A percentile compares a stretch with the other conserved stretches of the same genome.
phyloP scores from a whole-genome alignment of 2,329 filamentous ascomycete species.

The Leptoxyphium fumago region DNA sequence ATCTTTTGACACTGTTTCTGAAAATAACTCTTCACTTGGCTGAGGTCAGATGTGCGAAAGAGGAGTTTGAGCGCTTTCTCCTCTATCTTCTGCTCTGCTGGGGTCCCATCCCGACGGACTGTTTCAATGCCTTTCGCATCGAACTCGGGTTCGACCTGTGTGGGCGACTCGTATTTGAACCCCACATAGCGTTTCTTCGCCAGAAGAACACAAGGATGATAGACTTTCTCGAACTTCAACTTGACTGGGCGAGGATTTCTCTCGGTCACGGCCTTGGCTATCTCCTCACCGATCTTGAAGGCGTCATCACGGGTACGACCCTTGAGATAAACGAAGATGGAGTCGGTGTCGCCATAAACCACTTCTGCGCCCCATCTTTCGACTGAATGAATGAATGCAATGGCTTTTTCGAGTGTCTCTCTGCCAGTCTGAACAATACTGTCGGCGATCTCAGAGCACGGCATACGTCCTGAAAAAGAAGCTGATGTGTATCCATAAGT shows the following conservation, averaged over 20 bases:
- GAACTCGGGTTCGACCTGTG: conserved; percentile 70
- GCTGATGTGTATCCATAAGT: conserved; percentile 97
- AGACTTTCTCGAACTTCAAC: conserved; percentile 97
- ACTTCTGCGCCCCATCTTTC: conserved; percentile 86
- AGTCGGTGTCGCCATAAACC: conserved; percentile 96
- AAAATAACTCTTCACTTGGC: conserved; percentile 78
- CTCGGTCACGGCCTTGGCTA: conserved; percentile 71
- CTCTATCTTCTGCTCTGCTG: conserved; percentile 91
- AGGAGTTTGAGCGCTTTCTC: conserved; percentile 79
- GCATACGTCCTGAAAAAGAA: conserved; percentile 93
- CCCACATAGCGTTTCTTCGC: conserved; percentile 98
- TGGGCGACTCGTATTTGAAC: conserved; percentile 78
- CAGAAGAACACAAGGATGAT: conserved; percentile 82
- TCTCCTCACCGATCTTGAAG: conserved; percentile 85
- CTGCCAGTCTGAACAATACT: conserved; percentile 94
- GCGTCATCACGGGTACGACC: conserved; percentile 78
- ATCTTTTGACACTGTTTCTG: conserved; percentile 83
- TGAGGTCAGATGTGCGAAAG: conserved; percentile 81
- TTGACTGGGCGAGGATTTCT: conserved; percentile 86
- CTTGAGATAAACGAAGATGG: conserved; percentile 77
- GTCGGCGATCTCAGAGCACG: conserved; percentile 93
- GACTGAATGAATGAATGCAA: conserved; percentile 80
- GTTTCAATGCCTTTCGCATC: conserved; percentile 99
- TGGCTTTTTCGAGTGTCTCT: conserved; percentile 86
- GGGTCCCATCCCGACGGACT: conserved; percentile 83